A percentile compares a stretch with the other conserved stretches of the same genome.
Conservation (phyloP, 768 basidiomycete genomes). For the Suillus tomentosus region DNA sequence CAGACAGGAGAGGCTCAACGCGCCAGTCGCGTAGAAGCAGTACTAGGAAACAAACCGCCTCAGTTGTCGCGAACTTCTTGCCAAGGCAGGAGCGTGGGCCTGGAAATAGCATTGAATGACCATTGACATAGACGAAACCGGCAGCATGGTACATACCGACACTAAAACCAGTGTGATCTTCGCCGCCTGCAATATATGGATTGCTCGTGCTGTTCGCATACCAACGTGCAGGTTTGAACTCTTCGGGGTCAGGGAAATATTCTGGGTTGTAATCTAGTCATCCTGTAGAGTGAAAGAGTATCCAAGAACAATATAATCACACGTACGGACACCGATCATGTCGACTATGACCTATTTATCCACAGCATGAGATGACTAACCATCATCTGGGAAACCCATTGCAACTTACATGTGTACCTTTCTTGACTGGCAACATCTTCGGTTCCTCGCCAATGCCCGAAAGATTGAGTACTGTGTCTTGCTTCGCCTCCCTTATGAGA, state of each 20-base stretch:
- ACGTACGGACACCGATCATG: conserved; percentile 32
- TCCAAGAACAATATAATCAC: background rate
- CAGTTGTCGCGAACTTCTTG: conserved; percentile 54
- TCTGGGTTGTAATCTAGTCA: conserved; percentile 39
- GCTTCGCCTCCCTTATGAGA: conserved; percentile 31
- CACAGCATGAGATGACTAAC: background rate
- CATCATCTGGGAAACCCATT: background rate
- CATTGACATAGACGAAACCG: background rate
- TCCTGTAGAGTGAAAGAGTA: conserved; percentile 18
- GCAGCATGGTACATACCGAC: conserved; percentile 18
- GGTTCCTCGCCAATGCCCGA: conserved; percentile 17
- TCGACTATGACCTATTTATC: conserved; percentile 28
- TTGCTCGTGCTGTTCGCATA: conserved; percentile 20
- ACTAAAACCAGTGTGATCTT: conserved; percentile 28
- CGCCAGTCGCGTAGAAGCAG: conserved; percentile 54
- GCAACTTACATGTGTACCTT: conserved; percentile 24
- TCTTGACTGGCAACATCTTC: conserved; percentile 23
- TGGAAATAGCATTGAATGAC: conserved; percentile 18
- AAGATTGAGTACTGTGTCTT: conserved; percentile 28
- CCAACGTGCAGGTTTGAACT: conserved; percentile 42
- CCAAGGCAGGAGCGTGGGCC: conserved; percentile 57
- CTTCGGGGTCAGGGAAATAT: conserved; percentile 39
- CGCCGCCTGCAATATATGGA: conserved; percentile 14
- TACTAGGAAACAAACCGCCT: conserved; percentile 55
- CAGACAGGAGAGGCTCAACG: conserved; percentile 45